Evolutionary conservation across 176 grass and related monocot species (phyloP), one percentile per base, ranked within the genome.

Genomic region (Oryza officinalis): DNA sequence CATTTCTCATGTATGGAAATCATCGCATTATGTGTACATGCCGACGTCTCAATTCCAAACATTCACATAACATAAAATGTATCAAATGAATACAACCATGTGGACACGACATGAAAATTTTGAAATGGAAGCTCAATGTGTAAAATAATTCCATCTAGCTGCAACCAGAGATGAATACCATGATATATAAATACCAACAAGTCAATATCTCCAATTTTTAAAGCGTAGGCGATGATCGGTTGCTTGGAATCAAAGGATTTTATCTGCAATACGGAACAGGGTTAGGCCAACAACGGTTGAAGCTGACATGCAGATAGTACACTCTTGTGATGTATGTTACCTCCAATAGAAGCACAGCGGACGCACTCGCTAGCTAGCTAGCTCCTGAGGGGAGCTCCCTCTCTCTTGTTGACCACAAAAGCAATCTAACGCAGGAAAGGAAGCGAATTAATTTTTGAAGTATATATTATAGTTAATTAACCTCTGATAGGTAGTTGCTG

Each of bases 221-320:
- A 74, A 90, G 61, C 27, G 1, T 72, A n/a, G 72, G 11, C 13
- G 61, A 9, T 71, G 74, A 65, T 69, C 69, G 26, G n/a, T 83
- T 41, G 45, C 82, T 84, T 84, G 67, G 54, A 84, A 76, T 69
- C 74, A 3, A 79, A 90, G 82, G 70, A 89, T 82, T 79, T 84
- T 78, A 89, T 71, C 89, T 87, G 63, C 83, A 13, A 89, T 83
- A 83, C 84, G 72, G 65, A 84, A 94, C 69, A 88, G 93, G 63
- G 90, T 92, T 95, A 92, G 93, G 93, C 93, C 88, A 95, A 88
- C 90, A 71, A 57, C 4, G 52, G 85, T 88, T 77, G 88, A 95
- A 84, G 87, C 74, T 81, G 88, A 86, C 79, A 82, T 81, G 25
- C 63, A 57, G 45, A 40, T 57, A 27, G 31, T 71, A 76, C 40